phyloP scores from a whole-genome alignment of 495 filamentous ascomycete genomes.

The Cercophora scortea region DNA sequence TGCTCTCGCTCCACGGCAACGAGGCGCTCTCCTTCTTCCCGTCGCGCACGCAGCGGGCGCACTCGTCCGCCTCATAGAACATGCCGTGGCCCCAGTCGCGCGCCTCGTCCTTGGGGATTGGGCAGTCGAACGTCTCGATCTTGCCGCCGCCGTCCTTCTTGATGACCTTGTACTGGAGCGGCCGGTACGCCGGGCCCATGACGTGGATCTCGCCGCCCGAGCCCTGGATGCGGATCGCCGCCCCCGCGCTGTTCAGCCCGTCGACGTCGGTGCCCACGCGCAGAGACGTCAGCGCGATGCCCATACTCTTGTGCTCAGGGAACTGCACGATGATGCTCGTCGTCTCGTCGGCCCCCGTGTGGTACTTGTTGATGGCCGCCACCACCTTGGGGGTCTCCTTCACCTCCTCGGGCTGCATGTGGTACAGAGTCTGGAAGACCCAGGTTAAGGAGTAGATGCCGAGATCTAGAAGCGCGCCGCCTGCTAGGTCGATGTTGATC shows the following conservation, averaged over 20 bases:
- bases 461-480: constrained; percentile 78
- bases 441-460: constrained; percentile 90
- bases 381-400: constrained; percentile 40
- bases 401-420: constrained; percentile 55
- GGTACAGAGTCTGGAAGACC: constrained; percentile 89
- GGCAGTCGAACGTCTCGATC: constrained; percentile 52
- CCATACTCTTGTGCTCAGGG: constrained; percentile 56
- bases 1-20: constrained; percentile 72
- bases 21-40: constrained; percentile 70
- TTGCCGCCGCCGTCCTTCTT: constrained; percentile 35
- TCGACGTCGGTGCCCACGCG: constrained; percentile 62
- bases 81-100: constrained; percentile 65
- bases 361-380: constrained; percentile 66
- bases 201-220: constrained; percentile 83
- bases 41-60: constrained; percentile 72
- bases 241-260: constrained; percentile 50
- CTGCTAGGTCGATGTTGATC: constrained; percentile 80
- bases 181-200: constrained; percentile 63
- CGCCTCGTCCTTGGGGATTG: constrained; percentile 49
- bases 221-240: constrained; percentile 76
- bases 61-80: constrained; percentile 95
- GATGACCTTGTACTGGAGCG: constrained; percentile 55
- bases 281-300: constrained; percentile 71
- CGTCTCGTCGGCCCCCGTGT: constrained; percentile 72
- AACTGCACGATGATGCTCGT: constrained; percentile 76